Conservation (phyloP, 495 filamentous ascomycete species). For the Penicillium manginii region DNA sequence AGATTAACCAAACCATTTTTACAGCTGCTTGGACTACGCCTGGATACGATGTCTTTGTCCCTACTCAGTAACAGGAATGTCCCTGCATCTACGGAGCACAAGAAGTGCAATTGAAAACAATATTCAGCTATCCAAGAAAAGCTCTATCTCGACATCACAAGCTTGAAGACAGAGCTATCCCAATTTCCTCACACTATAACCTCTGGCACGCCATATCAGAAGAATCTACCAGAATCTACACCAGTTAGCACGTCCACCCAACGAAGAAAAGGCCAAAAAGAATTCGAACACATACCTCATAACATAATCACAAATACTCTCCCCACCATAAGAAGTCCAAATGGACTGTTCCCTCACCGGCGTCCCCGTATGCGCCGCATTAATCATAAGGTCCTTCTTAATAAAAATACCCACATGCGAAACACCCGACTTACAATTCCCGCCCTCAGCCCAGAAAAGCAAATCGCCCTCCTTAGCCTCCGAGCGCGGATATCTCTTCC, state of each 20-base stretch:
- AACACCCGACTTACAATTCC: conserved; percentile 20
- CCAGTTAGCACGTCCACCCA: not conserved
- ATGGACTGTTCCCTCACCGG: conserved; percentile 24
- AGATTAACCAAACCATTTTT: too few relatives aligned
- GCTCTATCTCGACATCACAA: not conserved
- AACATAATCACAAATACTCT: conserved; percentile 22
- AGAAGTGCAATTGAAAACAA: not conserved
- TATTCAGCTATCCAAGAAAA: not conserved
- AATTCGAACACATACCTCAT: conserved; percentile 18
- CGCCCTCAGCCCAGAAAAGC: conserved; percentile 24
- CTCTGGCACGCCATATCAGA: too few relatives aligned
- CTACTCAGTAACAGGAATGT: too few relatives aligned
- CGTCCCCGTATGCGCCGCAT: conserved; percentile 24
- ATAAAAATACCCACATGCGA: conserved; percentile 24
- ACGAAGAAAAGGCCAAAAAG: not conserved
- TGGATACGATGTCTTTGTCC: too few relatives aligned
- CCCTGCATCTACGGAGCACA: not conserved
- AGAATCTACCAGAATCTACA: not conserved
- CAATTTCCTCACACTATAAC: too few relatives aligned
- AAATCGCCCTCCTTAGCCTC: conserved; percentile 21
- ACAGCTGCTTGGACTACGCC: too few relatives aligned
- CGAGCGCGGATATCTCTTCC: conserved; percentile 17
- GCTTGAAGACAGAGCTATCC: not conserved
- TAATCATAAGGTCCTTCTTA: conserved; percentile 21
- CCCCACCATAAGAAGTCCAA: conserved; percentile 26